Evolutionary conservation across 345 rosid species (phyloP).

Genomic region (Pistacia vera): DNA sequence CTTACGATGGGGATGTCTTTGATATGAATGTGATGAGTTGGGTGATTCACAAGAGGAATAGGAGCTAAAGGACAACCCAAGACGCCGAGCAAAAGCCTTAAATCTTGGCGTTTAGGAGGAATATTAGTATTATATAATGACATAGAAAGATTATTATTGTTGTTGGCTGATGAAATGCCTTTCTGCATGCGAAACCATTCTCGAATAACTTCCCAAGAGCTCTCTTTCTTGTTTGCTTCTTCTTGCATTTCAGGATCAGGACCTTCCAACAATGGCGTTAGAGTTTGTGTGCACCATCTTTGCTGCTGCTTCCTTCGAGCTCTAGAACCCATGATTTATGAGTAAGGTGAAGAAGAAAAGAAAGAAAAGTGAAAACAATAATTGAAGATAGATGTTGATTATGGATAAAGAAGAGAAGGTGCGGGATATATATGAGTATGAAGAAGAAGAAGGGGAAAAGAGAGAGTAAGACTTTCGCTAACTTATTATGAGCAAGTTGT

Average conservation of each 20-base stretch:
- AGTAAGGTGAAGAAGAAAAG: background rate
- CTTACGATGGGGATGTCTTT: constrained; percentile 75
- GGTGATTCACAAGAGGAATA: constrained; percentile 52
- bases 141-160: constrained; percentile 19
- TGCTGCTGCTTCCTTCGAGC: constrained; percentile 64
- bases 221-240: constrained; percentile 69
- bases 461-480: background rate
- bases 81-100: constrained; percentile 83
- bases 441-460: background rate
- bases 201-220: constrained; percentile 84
- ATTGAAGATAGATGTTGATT: background rate
- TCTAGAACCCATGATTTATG: constrained; percentile 38
- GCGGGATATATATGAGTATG: background rate
- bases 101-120: constrained; percentile 65
- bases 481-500: background rate
- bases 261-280: constrained; percentile 93
- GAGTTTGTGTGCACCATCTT: constrained; percentile 66
- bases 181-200: constrained; percentile 93
- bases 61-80: constrained; percentile 96
- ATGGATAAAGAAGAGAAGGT: background rate
- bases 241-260: constrained; percentile 93
- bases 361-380: background rate
- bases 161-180: constrained; percentile 36
- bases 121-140: constrained; percentile 34
- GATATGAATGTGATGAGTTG: constrained; percentile 40